Percentiles rank a stretch among this genome's conserved stretches.
Evolutionary conservation across 768 basidiomycete genomes (phyloP).

Genomic region (Tephrocybe sp.): DNA sequence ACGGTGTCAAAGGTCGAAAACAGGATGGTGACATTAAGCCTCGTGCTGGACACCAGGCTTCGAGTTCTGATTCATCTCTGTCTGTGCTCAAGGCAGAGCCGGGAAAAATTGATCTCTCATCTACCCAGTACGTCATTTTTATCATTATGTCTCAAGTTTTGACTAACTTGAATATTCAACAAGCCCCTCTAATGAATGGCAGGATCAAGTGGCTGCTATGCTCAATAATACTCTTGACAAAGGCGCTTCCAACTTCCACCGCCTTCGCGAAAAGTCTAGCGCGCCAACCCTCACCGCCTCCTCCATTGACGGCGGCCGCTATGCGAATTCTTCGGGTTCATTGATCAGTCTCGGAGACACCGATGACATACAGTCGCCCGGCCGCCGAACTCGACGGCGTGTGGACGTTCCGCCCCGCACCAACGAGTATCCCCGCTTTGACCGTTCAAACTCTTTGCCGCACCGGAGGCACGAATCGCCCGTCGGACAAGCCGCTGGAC

Average conservation of each 20-base stretch:
- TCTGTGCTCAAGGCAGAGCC: conserved; percentile 25
- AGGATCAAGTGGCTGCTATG: conserved; percentile 60
- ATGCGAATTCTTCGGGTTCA: conserved; percentile 17
- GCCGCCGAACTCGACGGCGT: conserved; percentile 52
- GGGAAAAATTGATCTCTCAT: conserved; percentile 42
- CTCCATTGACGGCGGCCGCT: conserved; percentile 6
- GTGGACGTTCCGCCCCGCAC: conserved; percentile 30
- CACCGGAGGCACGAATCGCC: conserved; percentile 5
- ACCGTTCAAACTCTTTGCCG: conserved; percentile 21
- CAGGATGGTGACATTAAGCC: conserved; percentile 32
- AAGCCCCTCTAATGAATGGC: conserved; percentile 85
- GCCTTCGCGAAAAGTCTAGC: conserved; percentile 11
- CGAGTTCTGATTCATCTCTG: conserved; percentile 23
- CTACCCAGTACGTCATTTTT: conserved; percentile 57
- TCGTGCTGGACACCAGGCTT: conserved; percentile 19
- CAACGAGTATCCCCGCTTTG: conserved; percentile 14
- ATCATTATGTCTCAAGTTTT: conserved; percentile 1
- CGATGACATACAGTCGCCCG: conserved; percentile 31
- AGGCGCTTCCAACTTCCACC: not conserved
- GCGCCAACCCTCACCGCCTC: conserved; percentile 6
- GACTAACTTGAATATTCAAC: not conserved
- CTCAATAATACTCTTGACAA: conserved; percentile 19
- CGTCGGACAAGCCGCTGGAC: conserved; percentile 11
- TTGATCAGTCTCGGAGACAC: conserved; percentile 11
- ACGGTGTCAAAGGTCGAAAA: conserved; percentile 73